Evolutionary conservation across 2,329 filamentous ascomycete genomes (phyloP).

Genomic region (Chaetomiaceae sp.): DNA sequence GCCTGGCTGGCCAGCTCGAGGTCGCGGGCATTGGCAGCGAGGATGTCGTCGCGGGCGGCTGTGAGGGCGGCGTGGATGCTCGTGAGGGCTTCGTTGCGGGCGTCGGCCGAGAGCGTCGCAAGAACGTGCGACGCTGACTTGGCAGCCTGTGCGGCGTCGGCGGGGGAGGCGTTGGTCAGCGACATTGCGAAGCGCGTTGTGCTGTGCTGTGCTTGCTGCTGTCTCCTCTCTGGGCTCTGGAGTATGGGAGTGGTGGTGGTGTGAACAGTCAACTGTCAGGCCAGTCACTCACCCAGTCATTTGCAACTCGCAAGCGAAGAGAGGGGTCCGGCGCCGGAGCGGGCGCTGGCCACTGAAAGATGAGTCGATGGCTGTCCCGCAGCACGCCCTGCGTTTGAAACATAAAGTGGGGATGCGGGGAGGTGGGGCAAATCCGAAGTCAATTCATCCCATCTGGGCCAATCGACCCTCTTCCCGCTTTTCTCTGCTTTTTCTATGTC

Average conservation of each 20-base stretch:
- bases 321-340: constrained; percentile 13
- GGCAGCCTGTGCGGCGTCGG: constrained; percentile 71
- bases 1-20: constrained; percentile 69
- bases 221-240: not conserved
- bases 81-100: constrained; percentile 79
- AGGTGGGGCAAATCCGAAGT: not conserved
- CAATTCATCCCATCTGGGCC: not conserved
- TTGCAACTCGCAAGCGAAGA: not conserved
- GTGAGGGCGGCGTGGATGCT: constrained; percentile 75
- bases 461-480: no score
- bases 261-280: no score
- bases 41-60: constrained; percentile 65
- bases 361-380: not conserved
- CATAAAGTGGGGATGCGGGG: constrained; percentile 16
- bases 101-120: constrained; percentile 68
- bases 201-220: constrained; percentile 4
- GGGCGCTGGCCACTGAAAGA: not conserved
- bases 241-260: not conserved
- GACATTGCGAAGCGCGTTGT: constrained; percentile 66
- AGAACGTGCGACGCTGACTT: constrained; percentile 78
- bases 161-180: constrained; percentile 76
- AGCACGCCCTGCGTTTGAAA: not conserved
- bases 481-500: no score
- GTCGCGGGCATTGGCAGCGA: constrained; percentile 82
- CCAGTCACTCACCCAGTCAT: no score